These are phyloP conservation scores for Ascochyta pisi DNA, from an alignment of 2,329 filamentous ascomycete species.

Conservation along the genomic window DNA sequence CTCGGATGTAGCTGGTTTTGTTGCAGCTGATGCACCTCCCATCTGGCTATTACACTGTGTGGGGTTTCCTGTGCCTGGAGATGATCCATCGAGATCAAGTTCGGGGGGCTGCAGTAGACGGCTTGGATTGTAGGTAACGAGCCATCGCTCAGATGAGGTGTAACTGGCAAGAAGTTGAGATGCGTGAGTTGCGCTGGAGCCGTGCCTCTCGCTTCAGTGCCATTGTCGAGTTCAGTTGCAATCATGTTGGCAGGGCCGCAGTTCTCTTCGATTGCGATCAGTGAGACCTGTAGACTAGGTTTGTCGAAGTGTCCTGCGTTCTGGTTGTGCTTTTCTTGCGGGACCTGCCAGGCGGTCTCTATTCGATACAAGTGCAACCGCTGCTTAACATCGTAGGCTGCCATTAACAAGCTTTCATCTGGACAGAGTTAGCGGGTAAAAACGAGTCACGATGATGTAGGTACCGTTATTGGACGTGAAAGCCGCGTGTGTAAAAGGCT, in stretches of 20 bases:
- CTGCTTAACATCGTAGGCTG: conserved; percentile 71
- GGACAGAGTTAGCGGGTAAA: neutral
- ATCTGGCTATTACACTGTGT: conserved; percentile 79
- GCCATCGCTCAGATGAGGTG: conserved; percentile 66
- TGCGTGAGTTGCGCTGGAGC: conserved; percentile 65
- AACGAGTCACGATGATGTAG: neutral
- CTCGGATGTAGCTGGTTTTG: conserved; percentile 71
- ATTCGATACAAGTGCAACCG: conserved; percentile 78
- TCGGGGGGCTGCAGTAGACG: conserved; percentile 69
- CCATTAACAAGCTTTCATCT: conserved; percentile 65
- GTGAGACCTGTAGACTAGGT: conserved; percentile 39
- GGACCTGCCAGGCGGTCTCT: conserved; percentile 73
- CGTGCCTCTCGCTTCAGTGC: conserved; percentile 30
- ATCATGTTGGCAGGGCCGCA: conserved; percentile 39
- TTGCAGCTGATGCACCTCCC: conserved; percentile 75
- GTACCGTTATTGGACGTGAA: conserved; percentile 71
- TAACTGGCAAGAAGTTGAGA: conserved; percentile 74
- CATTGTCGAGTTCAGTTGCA: conserved; percentile 32
- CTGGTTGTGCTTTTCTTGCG: conserved; percentile 63
- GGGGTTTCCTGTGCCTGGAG: conserved; percentile 68
- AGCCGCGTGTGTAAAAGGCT: conserved; percentile 50
- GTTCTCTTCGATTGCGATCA: conserved; percentile 39
- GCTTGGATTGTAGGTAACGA: conserved; percentile 71
- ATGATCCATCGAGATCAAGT: conserved; percentile 44
- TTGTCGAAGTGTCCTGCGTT: conserved; percentile 51